phyloP scores from a whole-genome alignment of 2,329 filamentous ascomycete species.

The Hypocrella siamensis region DNA sequence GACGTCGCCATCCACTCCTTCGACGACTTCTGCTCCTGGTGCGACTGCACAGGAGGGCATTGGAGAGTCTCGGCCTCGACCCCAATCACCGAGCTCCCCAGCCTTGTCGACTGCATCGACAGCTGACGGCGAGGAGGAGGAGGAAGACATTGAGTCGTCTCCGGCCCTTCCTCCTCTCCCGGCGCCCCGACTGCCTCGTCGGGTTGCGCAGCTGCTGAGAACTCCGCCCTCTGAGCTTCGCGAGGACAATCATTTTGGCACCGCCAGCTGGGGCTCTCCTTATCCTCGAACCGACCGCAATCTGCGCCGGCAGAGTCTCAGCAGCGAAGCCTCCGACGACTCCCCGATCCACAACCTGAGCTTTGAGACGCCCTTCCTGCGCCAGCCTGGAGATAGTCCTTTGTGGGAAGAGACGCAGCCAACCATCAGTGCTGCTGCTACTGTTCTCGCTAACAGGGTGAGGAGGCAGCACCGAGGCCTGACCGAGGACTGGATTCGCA shows the following conservation, averaged over 20 bases:
- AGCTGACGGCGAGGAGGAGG: slow-evolving; percentile 37
- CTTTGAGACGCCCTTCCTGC: slow-evolving; percentile 46
- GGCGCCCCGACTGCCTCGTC: slow-evolving; percentile 40
- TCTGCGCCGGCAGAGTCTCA: slow-evolving; percentile 34
- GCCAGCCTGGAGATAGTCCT: slow-evolving; percentile 30
- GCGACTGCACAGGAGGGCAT: slow-evolving; percentile 43
- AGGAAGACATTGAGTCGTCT: slow-evolving; percentile 37
- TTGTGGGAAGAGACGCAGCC: slow-evolving; percentile 12
- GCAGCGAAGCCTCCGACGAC: slow-evolving; percentile 44
- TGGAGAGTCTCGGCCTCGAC: slow-evolving; percentile 19
- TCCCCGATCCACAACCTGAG: slow-evolving; percentile 45
- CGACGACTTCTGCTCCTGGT: slow-evolving; percentile 38
- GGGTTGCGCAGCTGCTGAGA: slow-evolving; percentile 37
- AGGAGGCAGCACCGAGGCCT: slow-evolving; percentile 45
- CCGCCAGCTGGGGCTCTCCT: slow-evolving; percentile 83
- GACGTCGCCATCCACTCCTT: slow-evolving; percentile 38
- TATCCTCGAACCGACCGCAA: slow-evolving; percentile 53
- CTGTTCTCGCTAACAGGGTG: slow-evolving; percentile 47
- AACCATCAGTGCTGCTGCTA: slow-evolving; percentile 37
- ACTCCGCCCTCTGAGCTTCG: slow-evolving; percentile 26
- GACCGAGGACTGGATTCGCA: slow-evolving; percentile 75
- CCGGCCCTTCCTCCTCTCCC: slow-evolving; percentile 43
- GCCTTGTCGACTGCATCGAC: slow-evolving; percentile 48
- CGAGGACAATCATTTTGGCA: slow-evolving; percentile 36
- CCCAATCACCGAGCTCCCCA: slow-evolving; percentile 33